Base-by-base conservation (phyloP, 257 asterid genomes). In the Nicotiana paniculata region DNA sequence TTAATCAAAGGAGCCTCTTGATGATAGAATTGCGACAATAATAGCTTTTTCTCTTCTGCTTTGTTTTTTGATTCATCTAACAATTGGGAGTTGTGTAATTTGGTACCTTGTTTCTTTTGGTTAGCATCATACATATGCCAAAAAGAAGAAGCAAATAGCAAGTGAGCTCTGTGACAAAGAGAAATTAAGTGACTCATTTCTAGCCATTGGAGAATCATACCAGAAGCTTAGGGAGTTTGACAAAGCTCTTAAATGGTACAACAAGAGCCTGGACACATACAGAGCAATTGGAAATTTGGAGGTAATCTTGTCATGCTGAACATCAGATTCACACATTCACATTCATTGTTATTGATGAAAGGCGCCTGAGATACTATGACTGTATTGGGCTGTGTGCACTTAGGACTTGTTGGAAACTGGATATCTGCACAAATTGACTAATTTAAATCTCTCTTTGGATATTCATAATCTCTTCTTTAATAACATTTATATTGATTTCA, bases 151-250 rank as follows among this genome's bases (percentile, higher is more conserved):
- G 91, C 85, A 81, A 87, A 81, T 92, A 85, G 91, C 97, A 21
- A 82, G 59, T 28, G 92, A 90, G 81, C 97, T 96, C 77, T 91
- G 91, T 87, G 98, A 94, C 91, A 90, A 79, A 85, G 98, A 91
- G 90, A 94, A 94, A 90, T 82, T 92, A 84, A 86, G 96, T 54
- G 98, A 96, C 87, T 94, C 98, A 62, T 93, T 88, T 91, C 79
- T 94, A 53, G 93, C 86, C 46, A 81, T 94, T 77, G 99, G 98
- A 84, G 98, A 96, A 90, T 87, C 99, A 64, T 90, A 93, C 86
- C 90, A 93, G 86, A 90, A 89, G 86, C 94, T 94, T 82, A 92
- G 97, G 77, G 82, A 87, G 76, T 93, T 91, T 84, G 78, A 78
- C 55, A 83, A 91, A 87, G 97, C 98, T 81, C 93, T 89, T 61